Base-by-base conservation (phyloP, 345 rosid genomes). In the Erucastrum elatum region DNA sequence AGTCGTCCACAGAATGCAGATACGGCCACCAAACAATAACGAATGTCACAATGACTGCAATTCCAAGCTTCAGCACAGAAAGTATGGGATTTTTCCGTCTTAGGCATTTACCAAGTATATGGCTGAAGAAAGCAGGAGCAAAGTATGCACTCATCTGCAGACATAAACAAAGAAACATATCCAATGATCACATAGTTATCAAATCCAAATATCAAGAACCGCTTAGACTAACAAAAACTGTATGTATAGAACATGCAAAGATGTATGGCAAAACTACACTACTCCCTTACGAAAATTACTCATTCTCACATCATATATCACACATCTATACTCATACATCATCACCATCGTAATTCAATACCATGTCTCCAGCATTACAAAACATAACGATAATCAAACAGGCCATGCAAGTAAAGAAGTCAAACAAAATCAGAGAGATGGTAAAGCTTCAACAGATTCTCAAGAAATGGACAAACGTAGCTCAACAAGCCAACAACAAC, bases 21-120 rank as follows among this genome's bases (percentile, higher is more conserved):
- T 88, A 93, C 0, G 97, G 98, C 96, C 90, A 93, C 98, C 99
- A 96, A 77, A 96, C 87, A 75, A 90, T 59, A 8, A 90, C 86
- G 81, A 93, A 89, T 51, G 97, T 90, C 66, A 86, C 87, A 0
- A 84, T 9, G 76, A 91, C 96, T 73, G 87, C 81, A 72, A 88
- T 33, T 64, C 96, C 94, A 67, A 95, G 84, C 85, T 90, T 93
- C 65, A 66, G 34, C 78, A 91, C 86, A 87, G 88, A 84, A 63
- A 88, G 85, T 58, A 85, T 10, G 3, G 97, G 95, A 71, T 74
- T 84, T 74, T 85, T 89, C 16, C 88, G 82, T 80, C 87, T 86
- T 49, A 96, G 81, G 86, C 94, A 91, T 84, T 87, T 95, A 68
- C 99, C 98, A 7, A 95, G 79, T 64, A 91, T 88, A 82, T 89